Base-by-base conservation (phyloP, 2,329 filamentous ascomycete species). In the Tolypocladium tundrense region DNA sequence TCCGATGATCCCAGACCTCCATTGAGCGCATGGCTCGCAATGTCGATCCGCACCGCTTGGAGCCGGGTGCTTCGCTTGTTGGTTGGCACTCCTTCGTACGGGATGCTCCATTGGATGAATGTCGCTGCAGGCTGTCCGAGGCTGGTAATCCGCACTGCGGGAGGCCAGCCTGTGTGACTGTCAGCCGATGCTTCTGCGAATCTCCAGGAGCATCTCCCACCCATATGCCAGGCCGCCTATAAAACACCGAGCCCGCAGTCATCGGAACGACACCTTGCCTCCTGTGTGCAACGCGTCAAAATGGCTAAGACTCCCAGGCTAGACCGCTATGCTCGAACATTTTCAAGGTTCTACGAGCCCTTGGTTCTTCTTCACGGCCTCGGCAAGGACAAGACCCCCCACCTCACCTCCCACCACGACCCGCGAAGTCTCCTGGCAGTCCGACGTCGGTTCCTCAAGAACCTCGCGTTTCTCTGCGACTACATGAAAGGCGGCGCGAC, bases 381-480 rank as follows among this genome's bases (percentile, higher is more conserved):
- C 14, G 59, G 57, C 19, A 57, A 41, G 45, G 57, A 40, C 3
- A 16, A 42, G 24, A 21, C 10, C 9, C 42, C 40, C 4, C 19
- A 21, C 6, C 13, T 35, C 3, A 21, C 41, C 3, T 19, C 33
- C 14, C n/a, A 19, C 33, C 35, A 37, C 19, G 11, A 13, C 31
- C 42, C 54, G 19, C 31, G 41, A 6, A 55, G 42, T 35, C 19
- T 50, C 11, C 14, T 35, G 27, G 31, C 27, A n/a, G 24, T 43
- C 9, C 52, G 63, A 8, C 63, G 62, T 4, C 61, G 69, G 2
- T 73, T 79, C 33, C 65, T 77, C 0, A 66, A 70, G 4, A 72
- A 73, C 35, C 63, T 80, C 1, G 69, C 75, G 10, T 78, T 74
- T 61, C 61, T 81, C 8, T 79, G 76, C 60, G 78, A 80, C 57